Conservation (phyloP, 2,329 filamentous ascomycete species). For the Dactylellina leptospora region DNA sequence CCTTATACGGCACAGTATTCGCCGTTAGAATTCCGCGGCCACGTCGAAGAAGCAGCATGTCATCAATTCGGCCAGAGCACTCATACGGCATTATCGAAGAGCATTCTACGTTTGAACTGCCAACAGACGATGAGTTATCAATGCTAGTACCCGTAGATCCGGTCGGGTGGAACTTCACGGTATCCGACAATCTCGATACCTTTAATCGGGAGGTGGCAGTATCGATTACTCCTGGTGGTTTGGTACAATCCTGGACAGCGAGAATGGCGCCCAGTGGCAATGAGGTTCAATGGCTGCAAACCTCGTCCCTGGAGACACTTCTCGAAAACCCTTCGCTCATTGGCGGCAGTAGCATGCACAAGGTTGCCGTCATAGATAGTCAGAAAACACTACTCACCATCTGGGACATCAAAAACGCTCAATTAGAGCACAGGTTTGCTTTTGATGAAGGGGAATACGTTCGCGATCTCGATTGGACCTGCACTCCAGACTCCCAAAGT, state of each 20-base stretch:
- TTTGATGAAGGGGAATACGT: constrained; percentile 74
- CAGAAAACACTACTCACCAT: constrained; percentile 80
- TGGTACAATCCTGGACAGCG: constrained; percentile 85
- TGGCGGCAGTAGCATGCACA: constrained; percentile 85
- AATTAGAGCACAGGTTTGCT: constrained; percentile 78
- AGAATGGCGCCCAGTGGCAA: constrained; percentile 67
- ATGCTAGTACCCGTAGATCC: constrained; percentile 81
- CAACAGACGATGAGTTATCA: constrained; percentile 35
- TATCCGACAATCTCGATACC: constrained; percentile 81
- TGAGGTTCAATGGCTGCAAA: constrained; percentile 79
- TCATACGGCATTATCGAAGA: constrained; percentile 57
- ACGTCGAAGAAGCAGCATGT: constrained; percentile 46
- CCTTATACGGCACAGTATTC: constrained; percentile 30
- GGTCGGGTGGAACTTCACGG: constrained; percentile 75
- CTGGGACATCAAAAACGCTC: constrained; percentile 84
- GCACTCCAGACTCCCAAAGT: constrained; percentile 85
- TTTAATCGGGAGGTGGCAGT: constrained; percentile 87
- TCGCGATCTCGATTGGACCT: constrained; percentile 91
- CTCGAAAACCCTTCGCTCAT: constrained; percentile 77
- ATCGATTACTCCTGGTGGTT: constrained; percentile 78
- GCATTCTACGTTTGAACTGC: constrained; percentile 64
- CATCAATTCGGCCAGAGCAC: constrained; percentile 37
- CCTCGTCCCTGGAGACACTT: constrained; percentile 81
- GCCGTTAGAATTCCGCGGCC: constrained; percentile 44
- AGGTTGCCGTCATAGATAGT: constrained; percentile 81